These are phyloP conservation scores for Cercospora nicotianae DNA, from an alignment of 2,329 filamentous ascomycete genomes.

Conservation along the genomic window DNA sequence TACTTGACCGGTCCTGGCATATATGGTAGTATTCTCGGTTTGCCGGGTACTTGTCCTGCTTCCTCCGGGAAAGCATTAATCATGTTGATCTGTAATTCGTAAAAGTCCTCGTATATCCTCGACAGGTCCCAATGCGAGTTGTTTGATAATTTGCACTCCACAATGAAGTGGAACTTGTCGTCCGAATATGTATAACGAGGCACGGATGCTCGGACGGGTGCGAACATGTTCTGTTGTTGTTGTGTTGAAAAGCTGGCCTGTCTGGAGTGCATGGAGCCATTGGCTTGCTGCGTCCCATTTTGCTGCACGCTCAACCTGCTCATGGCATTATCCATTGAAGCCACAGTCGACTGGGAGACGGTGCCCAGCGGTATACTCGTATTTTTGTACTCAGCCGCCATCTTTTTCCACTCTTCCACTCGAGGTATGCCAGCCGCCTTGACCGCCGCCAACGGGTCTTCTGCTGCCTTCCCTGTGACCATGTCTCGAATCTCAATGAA, in stretches of 20 bases:
- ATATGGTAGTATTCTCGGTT: conserved; percentile 81
- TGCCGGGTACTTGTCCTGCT: conserved; percentile 76
- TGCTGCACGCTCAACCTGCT: conserved; percentile 76
- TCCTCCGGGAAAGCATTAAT: conserved; percentile 89
- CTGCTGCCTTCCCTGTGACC: conserved; percentile 77
- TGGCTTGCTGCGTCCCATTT: conserved; percentile 41
- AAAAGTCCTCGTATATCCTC: conserved; percentile 97
- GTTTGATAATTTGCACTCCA: conserved; percentile 87
- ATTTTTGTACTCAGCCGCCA: conserved; percentile 98
- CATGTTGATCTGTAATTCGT: conserved; percentile 95
- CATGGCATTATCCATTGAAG: conserved; percentile 55
- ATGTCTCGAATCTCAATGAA: conserved; percentile 97
- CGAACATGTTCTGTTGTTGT: conserved; percentile 54
- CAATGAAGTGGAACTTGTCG: conserved; percentile 98
- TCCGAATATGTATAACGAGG: conserved; percentile 94
- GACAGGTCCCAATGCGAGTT: conserved; percentile 90
- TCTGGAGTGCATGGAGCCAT: conserved; percentile 33
- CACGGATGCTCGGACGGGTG: conserved; percentile 80
- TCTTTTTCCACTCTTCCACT: conserved; percentile 99
- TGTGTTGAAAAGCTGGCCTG: conserved; percentile 44
- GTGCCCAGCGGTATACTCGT: conserved; percentile 93
- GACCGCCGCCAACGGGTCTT: conserved; percentile 81
- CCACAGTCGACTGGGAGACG: conserved; percentile 62
- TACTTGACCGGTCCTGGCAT: conserved; percentile 98
- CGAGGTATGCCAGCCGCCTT: conserved; percentile 84